Evolutionary conservation across 352 stramenopile genomes (phyloP), one percentile per base, ranked within the genome.

Genomic region (Pythium aristosporum): DNA sequence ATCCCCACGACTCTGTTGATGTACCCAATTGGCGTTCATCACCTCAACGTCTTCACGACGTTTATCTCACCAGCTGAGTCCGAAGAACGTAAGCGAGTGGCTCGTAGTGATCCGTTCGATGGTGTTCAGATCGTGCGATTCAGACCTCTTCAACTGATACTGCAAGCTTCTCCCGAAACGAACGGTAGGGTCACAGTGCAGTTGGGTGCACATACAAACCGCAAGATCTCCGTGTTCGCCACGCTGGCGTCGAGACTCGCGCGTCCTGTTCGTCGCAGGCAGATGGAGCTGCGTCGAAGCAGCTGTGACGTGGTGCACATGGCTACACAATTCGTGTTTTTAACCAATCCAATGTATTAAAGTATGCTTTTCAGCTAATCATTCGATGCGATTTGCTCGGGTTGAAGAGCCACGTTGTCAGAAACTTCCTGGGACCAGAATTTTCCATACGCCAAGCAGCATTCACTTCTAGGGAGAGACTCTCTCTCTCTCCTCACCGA

Each of bases 231-330:
- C 25, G 25, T 30, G 25, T 66, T 23, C 30, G 23, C 28, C 28
- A 62, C 13, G n/a, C 63, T 25, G 44, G 44, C 12, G 42, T 11
- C 12, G 32, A 42, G 3, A 28, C 13, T 11, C 5, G 51, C 20
- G 36, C 51, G 51, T 48, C 51, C 46, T 48, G 30, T 58, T 58
- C 51, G 34, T 16, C 12, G 10, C 6, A 0, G 37, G 51, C 51
- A 58, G 51, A n/a, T 58, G 51, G 51, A 11, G 5, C 4, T 2
- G 4, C 34, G 12, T 20, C 4, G 23, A 10, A 10, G 7, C n/a
- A 36, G 34, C 34, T 58, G 51, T 30, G 51, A 58, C 51, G 51
- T 20, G n/a, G 51, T 34, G 51, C 51, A 58, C 36, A 58, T 58
- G 51, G 50, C 51, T 58, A 58, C 51, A 48, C 11, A 11, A 18